Evolutionary conservation across 306 rosid genomes (phyloP).

Genomic region (Prosopis cineraria): DNA sequence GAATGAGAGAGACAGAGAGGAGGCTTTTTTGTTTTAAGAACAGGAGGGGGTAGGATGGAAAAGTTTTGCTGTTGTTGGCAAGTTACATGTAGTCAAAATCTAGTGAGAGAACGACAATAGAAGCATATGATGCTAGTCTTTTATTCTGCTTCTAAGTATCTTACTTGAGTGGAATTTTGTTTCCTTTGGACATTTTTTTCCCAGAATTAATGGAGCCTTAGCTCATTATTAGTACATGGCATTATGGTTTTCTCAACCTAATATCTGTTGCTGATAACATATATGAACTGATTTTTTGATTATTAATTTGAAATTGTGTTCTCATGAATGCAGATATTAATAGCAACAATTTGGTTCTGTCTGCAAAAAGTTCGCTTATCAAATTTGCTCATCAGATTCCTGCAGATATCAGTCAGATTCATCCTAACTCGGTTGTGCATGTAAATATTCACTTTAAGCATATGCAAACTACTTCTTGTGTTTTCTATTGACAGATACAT

Average conservation of each 20-base stretch:
- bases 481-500: neutral
- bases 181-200: neutral
- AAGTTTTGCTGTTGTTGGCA: neutral
- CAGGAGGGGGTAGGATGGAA: neutral
- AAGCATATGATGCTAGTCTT: neutral
- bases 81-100: neutral
- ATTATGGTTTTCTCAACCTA: conserved; percentile 18
- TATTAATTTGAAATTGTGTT: conserved; percentile 18
- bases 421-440: conserved; percentile 70
- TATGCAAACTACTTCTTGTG: conserved; percentile 1
- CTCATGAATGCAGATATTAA: conserved; percentile 56
- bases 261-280: conserved; percentile 14
- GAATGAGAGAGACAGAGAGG: neutral
- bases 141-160: neutral
- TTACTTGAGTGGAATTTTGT: neutral
- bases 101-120: neutral
- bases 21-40: neutral
- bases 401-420: conserved; percentile 66
- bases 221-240: neutral
- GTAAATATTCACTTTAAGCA: conserved; percentile 51
- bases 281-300: neutral
- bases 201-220: neutral
- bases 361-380: conserved; percentile 82
- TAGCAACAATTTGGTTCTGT: conserved; percentile 68
- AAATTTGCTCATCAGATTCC: conserved; percentile 74